Evolutionary conservation across 352 stramenopile species (phyloP).

Genomic region (Globisporangium splendens): DNA sequence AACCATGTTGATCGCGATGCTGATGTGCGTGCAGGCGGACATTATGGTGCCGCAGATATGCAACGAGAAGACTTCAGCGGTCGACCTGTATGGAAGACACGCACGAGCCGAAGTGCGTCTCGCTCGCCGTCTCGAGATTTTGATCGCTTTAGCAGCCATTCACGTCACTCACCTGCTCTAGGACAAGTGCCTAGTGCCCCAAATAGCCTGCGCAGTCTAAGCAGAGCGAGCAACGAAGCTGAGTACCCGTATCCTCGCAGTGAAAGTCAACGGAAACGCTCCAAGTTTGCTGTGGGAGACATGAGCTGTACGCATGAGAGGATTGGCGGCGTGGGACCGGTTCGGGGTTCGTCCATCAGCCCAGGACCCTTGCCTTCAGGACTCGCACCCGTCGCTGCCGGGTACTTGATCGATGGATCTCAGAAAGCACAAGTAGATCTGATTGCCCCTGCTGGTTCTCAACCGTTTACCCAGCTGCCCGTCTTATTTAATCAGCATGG

Average conservation of each 20-base stretch:
- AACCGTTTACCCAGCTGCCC: slow-evolving; percentile 3
- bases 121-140: slow-evolving; percentile 7
- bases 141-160: slow-evolving; percentile 4
- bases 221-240: slow-evolving; percentile 7
- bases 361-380: slow-evolving; percentile 2
- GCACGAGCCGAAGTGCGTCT: slow-evolving; percentile 5
- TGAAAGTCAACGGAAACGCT: not conserved
- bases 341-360: slow-evolving; percentile 8
- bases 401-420: not conserved
- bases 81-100: not conserved
- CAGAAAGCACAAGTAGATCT: not conserved
- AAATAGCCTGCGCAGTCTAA: slow-evolving; percentile 1
- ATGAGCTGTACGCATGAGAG: slow-evolving; percentile 2
- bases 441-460: not conserved
- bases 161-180: slow-evolving; percentile 1
- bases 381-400: not conserved
- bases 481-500: slow-evolving; percentile 5
- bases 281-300: not conserved
- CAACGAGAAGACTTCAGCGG: not conserved
- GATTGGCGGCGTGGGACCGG: not conserved
- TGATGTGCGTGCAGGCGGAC: not conserved
- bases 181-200: not conserved
- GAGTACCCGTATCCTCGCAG: slow-evolving; percentile 7
- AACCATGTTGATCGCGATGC: slow-evolving; percentile 4
- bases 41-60: not conserved